Base-by-base conservation (phyloP, 1,284 basidiomycete genomes). In the Ganoderma leucocontextum region DNA sequence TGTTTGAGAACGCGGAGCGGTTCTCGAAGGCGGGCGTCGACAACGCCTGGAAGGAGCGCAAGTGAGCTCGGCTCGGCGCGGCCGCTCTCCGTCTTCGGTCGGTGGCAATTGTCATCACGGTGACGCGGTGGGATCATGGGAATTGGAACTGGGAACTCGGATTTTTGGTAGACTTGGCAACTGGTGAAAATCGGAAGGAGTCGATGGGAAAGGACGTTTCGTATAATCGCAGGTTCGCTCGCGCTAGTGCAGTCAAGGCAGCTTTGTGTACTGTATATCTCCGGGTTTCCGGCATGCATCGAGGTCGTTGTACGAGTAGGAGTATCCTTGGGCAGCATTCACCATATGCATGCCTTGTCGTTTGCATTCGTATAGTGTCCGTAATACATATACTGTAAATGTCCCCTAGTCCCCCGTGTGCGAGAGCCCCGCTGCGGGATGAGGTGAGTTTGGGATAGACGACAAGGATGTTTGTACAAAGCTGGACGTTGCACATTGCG, bases 31-130 rank as follows among this genome's bases (percentile, higher is more conserved):
- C 80, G 68, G 86, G 83, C 60, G 75, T 84, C 60, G 77, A 83
- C 70, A 80, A 81, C 55, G 83, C 82, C 64, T 85, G 84, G 85
- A 84, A 83, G 78, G 74, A 77, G 71, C 78, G 83, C 73, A 85
- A 84, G 65, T 72, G 70, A 73, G 65, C 63, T 64, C 53, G 44
- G 25, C 42, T 52, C 47, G 29, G 38, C n/a, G 25, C 41, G 15
- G 41, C 39, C 22, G 55, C n/a, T 36, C 39, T 25, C 59, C 36
- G n/a, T 19, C 25, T 33, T 58, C 41, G 12, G 29, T 29, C 29
- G n/a, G 10, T 17, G 22, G 13, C 19, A 25, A 29, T 29, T 2
- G 12, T 1, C 7, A 2, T 52, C 12, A 55, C 7, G 36, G n/a
- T 29, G 38, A 4, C n/a, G n/a, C 17, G 38, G 39, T 10, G 19